These are phyloP conservation scores for Candida andamanensis DNA, from an alignment of 805 yeast species.

Conservation along the genomic window DNA sequence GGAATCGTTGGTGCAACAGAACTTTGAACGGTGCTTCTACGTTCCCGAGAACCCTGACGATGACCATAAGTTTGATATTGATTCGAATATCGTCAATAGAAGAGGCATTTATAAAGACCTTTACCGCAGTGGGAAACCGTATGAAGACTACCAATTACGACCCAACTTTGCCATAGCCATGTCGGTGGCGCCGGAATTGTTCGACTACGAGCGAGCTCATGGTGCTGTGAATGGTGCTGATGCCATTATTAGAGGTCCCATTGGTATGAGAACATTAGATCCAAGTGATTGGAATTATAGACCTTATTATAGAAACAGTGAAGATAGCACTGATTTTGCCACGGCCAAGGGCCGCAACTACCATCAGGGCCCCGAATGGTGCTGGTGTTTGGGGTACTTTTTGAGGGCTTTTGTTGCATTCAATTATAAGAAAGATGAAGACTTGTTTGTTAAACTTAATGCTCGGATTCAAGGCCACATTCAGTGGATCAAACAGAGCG, in stretches of 20 bases:
- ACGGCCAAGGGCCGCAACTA: slow-evolving; percentile 94
- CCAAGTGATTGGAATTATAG: slow-evolving; percentile 90
- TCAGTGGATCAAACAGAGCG: slow-evolving; percentile 65
- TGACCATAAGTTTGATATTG: slow-evolving; percentile 58
- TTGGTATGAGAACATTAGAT: slow-evolving; percentile 89
- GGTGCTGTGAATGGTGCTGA: slow-evolving; percentile 73
- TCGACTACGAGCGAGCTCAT: slow-evolving; percentile 55
- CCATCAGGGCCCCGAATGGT: slow-evolving; percentile 99
- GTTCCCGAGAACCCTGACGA: slow-evolving; percentile 62
- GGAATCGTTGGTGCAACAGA: slow-evolving; percentile 63
- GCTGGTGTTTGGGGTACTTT: slow-evolving; percentile 86
- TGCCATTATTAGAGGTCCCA: slow-evolving; percentile 70
- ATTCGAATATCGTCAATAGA: slow-evolving; percentile 66
- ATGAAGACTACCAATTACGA: slow-evolving; percentile 89
- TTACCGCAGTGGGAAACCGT: slow-evolving; percentile 74
- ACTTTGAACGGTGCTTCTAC: slow-evolving; percentile 77
- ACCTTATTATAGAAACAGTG: slow-evolving; percentile 80
- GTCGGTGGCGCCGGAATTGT: slow-evolving; percentile 92
- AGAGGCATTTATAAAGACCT: slow-evolving; percentile 93
- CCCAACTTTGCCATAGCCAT: slow-evolving; percentile 91
- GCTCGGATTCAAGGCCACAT: slow-evolving; percentile 60
- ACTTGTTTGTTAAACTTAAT: slow-evolving; percentile 46
- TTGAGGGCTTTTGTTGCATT: slow-evolving; percentile 67
- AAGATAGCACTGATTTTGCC: slow-evolving; percentile 80
- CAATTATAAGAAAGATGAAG: slow-evolving; percentile 33